Conservation (phyloP, 2,329 filamentous ascomycete species). For the Talaromyces sp. region DNA sequence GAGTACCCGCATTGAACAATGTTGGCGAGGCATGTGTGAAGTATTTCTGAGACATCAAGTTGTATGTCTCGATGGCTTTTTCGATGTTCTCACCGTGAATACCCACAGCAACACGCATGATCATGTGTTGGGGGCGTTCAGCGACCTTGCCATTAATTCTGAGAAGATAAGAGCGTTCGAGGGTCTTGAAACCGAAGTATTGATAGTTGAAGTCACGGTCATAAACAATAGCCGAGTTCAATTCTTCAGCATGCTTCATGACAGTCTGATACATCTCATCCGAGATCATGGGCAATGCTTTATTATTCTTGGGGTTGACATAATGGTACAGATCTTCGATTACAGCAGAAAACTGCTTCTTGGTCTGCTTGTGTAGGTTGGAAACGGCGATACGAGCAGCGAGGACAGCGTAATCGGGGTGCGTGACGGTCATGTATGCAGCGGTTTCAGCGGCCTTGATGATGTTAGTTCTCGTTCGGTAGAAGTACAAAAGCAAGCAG, state of each 20-base stretch:
- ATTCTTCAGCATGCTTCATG: conserved; percentile 92
- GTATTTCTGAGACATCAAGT: conserved; percentile 97
- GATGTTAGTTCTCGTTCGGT: conserved; percentile 23
- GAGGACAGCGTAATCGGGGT: conserved; percentile 98
- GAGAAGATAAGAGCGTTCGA: conserved; percentile 95
- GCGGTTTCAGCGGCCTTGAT: conserved; percentile 91
- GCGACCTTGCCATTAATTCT: conserved; percentile 94
- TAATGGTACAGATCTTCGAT: conserved; percentile 93
- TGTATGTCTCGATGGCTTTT: conserved; percentile 94
- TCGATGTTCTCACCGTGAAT: conserved; percentile 96
- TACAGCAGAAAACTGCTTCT: conserved; percentile 98
- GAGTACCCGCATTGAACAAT: conserved; percentile 96
- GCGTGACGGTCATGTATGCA: conserved; percentile 99
- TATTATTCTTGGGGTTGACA: conserved; percentile 87
- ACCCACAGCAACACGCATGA: conserved; percentile 97
- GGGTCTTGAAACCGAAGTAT: conserved; percentile 99
- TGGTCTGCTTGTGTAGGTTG: conserved; percentile 99
- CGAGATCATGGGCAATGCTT: conserved; percentile 88
- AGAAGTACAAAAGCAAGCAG: neutral
- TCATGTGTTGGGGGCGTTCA: conserved; percentile 97
- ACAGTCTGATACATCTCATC: conserved; percentile 85
- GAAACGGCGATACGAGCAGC: conserved; percentile 97
- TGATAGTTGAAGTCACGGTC: conserved; percentile 99
- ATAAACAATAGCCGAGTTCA: conserved; percentile 98
- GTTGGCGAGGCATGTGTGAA: conserved; percentile 98